Conservation (phyloP, 1,284 basidiomycete species). For the Chondrostereum purpureum region DNA sequence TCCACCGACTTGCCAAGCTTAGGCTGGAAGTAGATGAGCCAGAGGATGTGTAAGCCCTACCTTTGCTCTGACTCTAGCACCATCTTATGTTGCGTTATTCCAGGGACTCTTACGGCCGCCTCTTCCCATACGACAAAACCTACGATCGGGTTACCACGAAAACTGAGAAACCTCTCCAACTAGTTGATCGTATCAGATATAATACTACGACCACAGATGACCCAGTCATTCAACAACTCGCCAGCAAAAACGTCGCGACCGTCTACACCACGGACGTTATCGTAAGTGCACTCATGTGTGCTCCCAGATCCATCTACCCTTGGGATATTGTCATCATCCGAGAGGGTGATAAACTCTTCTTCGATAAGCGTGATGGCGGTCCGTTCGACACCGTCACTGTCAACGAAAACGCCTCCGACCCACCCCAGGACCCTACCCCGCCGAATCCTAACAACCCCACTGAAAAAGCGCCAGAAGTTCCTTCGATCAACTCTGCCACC, state of each 20-base stretch:
- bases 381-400: slow-evolving; percentile 97
- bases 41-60: slow-evolving; percentile 69
- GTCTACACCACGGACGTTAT: slow-evolving; percentile 97
- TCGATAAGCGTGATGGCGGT: slow-evolving; percentile 98
- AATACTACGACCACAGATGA: slow-evolving; percentile 98
- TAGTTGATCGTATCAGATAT: slow-evolving; percentile 94
- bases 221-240: slow-evolving; percentile 89
- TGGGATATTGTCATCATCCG: slow-evolving; percentile 98
- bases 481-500: slow-evolving; percentile 89
- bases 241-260: slow-evolving; percentile 70
- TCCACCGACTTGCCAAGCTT: slow-evolving; percentile 87
- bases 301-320: slow-evolving; percentile 92
- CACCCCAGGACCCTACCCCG: slow-evolving; percentile 81
- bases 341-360: slow-evolving; percentile 90
- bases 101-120: slow-evolving; percentile 83
- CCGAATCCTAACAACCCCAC: slow-evolving; percentile 69
- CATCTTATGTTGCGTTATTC: slow-evolving; percentile 4
- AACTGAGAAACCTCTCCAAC: slow-evolving; percentile 84
- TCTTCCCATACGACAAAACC: slow-evolving; percentile 91
- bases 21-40: slow-evolving; percentile 88
- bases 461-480: slow-evolving; percentile 65
- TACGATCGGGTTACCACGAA: slow-evolving; percentile 97
- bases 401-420: slow-evolving; percentile 97
- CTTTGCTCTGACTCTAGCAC: slow-evolving; percentile 10
- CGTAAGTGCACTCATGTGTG: slow-evolving; percentile 93